Evolutionary conservation across 2,329 filamentous ascomycete species (phyloP).

Genomic region (Gremmenia infestans): DNA sequence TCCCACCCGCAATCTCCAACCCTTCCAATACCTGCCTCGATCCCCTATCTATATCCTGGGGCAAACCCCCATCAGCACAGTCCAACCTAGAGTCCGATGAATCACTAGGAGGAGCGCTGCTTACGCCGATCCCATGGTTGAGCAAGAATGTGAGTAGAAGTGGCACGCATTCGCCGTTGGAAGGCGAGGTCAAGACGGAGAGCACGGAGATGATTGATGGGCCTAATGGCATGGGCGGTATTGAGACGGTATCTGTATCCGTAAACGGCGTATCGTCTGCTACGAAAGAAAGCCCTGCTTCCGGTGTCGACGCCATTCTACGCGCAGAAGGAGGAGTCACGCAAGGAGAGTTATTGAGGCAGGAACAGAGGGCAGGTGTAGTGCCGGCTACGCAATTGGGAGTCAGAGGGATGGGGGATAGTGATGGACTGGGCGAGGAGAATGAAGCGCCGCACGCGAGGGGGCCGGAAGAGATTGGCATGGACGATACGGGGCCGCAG

Average conservation of each 20-base stretch:
- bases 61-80: constrained; percentile 38
- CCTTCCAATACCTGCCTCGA: constrained; percentile 44
- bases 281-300: constrained; percentile 17
- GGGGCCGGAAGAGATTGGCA: constrained; percentile 78
- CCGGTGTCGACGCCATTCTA: constrained; percentile 17
- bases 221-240: constrained; percentile 70
- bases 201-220: constrained; percentile 77
- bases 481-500: constrained; percentile 81
- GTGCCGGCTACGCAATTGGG: constrained; percentile 61
- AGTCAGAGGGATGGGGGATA: constrained; percentile 16
- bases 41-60: constrained; percentile 41
- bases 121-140: constrained; percentile 94
- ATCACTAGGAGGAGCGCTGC: constrained; percentile 78
- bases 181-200: constrained; percentile 63
- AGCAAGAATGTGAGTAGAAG: constrained; percentile 36
- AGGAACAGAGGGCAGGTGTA: constrained; percentile 78
- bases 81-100: constrained; percentile 73
- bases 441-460: constrained; percentile 73
- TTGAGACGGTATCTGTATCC: constrained; percentile 75
- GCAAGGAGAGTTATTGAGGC: constrained; percentile 78
- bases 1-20: constrained; percentile 62
- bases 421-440: constrained; percentile 41
- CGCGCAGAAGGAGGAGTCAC: constrained; percentile 54
- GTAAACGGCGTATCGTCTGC: constrained; percentile 63
- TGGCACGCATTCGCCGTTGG: constrained; percentile 38